Evolutionary conservation across 2,329 filamentous ascomycete species (phyloP), one percentile per base, ranked within the genome.

Genomic region (Aspergillus flavus): DNA sequence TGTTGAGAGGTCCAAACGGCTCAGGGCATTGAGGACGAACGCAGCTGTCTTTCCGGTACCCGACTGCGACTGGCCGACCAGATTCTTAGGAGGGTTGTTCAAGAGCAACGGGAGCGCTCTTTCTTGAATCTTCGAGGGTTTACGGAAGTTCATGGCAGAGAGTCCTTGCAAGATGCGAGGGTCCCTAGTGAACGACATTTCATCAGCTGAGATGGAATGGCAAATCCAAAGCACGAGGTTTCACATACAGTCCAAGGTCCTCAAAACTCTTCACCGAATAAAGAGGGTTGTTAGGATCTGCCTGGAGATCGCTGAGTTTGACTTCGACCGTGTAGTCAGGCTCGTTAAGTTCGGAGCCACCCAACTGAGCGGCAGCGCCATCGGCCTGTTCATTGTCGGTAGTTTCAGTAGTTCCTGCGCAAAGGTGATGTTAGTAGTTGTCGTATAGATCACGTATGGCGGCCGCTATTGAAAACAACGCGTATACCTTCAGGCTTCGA

Each of bases 31-130:
- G 66, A 97, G 89, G 53, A 95, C 92, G 78, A 99, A 99, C 26
- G 95, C 95, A 23, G 94, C 95, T 0, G 95, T 99, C 84, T 99
- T 99, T 74, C 95, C 95, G 23, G 95, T 99, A 71, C 95, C 95
- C 2, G 95, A 99, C 79, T 99, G 95, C n/a, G 95, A 99, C 80
- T 99, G 95, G 4, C 94, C 95, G 74, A 99, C 94, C 86, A 99
- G 91, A 80, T 98, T 98, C 68, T 86, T 85, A 0, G 94, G 91
- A n/a, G 95, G 94, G 74, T 97, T 84, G 71, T 86, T 83, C 67
- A 99, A 86, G 74, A 99, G 91, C 61, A 99, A 85, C 32, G 95
- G 95, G 21, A 99, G 86, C 1, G 95, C 95, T 71, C 91, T 92
- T 79, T 97, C 95, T 82, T 99, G 95, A 69, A 99, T 96, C 82